Base-by-base conservation (phyloP, 441 rosid species). In the Populus hybrid region DNA sequence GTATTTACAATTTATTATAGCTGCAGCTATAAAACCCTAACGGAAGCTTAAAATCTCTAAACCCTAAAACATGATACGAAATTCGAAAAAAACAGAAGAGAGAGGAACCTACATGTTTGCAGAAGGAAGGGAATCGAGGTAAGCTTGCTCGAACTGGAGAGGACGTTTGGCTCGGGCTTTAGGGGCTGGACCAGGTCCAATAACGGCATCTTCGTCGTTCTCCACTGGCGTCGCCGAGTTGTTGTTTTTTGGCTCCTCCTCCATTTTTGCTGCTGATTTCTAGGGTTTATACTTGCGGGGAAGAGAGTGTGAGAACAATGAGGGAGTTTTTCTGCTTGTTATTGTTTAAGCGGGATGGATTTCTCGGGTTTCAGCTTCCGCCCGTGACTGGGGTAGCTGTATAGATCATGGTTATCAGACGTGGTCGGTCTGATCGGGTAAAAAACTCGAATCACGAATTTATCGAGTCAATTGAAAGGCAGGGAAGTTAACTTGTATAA, bases 101-200 rank as follows among this genome's bases (percentile, higher is more conserved):
- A 11, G 21, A 33, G 9, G 35, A 50, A 53, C 75, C 68, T 83
- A 95, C 98, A 88, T 92, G 87, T 89, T 92, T 72, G 97, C 99
- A 26, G 92, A 94, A 72, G 98, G 98, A 74, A 95, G 97, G 2
- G 99, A 78, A 76, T 94, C 91, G 2, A 95, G 94, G 81, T 89
- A 94, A 26, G 99, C 97, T 78, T 90, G 89, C 84, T 95, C 98
- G 82, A 95, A 94, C 86, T 90, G 97, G 65, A 95, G 97, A 16
- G 94, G 98, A 76, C 94, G 98, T 82, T 95, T 94, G 72, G 85
- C 85, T 59, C 94, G 91, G 35, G 84, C 83, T 6, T 86, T 88
- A 9, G 88, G 90, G 50, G 97, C 93, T n/a, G 91, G 95, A 10
- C 90, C 93, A 3, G 97, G 99, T 38, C 97, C 99, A 31, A 95